phyloP scores from a whole-genome alignment of 1,284 basidiomycete species.

The Grifola frondosa region DNA sequence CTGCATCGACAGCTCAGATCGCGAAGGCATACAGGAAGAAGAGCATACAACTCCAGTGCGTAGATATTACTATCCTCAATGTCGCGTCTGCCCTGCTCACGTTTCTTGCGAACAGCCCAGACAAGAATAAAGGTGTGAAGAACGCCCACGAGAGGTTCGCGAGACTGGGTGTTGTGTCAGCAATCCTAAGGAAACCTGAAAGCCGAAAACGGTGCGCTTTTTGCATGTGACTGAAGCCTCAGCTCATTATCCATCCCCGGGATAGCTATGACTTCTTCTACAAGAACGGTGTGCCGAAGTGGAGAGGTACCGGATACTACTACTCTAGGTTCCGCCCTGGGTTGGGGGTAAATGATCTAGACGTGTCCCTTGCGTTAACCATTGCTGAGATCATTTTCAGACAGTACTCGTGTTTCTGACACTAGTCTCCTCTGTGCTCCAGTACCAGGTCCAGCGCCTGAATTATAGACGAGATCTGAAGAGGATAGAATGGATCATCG shows the following conservation, averaged over 20 bases:
- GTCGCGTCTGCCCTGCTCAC: neutral
- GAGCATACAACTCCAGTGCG: constrained; percentile 85
- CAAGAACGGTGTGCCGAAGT: constrained; percentile 87
- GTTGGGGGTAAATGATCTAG: constrained; percentile 55
- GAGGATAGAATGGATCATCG: constrained; percentile 66
- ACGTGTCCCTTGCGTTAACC: neutral
- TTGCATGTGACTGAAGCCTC: neutral
- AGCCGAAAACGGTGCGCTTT: constrained; percentile 70
- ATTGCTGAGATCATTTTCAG: constrained; percentile 35
- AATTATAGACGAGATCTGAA: constrained; percentile 74
- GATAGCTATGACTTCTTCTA: constrained; percentile 86
- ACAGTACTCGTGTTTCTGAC: constrained; percentile 76
- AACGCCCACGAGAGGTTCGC: constrained; percentile 85
- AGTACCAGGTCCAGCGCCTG: constrained; percentile 76
- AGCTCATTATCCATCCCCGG: constrained; percentile 2
- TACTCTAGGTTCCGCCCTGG: constrained; percentile 92
- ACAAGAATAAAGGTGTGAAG: constrained; percentile 87
- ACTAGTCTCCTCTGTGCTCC: constrained; percentile 71
- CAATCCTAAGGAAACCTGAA: constrained; percentile 77
- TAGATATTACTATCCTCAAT: neutral
- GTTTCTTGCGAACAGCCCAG: constrained; percentile 60
- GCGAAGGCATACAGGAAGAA: constrained; percentile 87
- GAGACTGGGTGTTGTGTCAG: constrained; percentile 80
- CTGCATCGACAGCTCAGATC: constrained; percentile 73
- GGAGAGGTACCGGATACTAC: constrained; percentile 88